A percentile compares a stretch with the other conserved stretches of the same genome.
These are phyloP conservation scores for Endoconidiophora laricicola DNA, from an alignment of 2,329 filamentous ascomycete species.

Conservation along the genomic window DNA sequence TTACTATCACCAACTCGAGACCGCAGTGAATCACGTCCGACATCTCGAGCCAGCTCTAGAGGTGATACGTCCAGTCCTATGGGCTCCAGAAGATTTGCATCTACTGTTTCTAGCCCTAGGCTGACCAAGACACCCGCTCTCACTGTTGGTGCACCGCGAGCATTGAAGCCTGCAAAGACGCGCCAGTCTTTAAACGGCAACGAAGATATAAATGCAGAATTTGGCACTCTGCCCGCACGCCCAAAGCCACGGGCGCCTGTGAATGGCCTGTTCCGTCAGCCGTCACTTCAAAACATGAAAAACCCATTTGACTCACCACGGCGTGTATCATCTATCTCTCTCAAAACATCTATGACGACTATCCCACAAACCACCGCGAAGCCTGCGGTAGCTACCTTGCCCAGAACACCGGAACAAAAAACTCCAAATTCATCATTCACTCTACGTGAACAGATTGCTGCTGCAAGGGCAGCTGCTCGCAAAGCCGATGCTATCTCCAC, in stretches of 20 bases:
- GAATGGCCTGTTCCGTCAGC: constrained; percentile 38
- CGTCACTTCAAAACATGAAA: constrained; percentile 29
- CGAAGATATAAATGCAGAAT: constrained; percentile 20
- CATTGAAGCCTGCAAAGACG: constrained; percentile 22
- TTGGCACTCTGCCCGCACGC: constrained; percentile 30
- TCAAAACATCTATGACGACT: constrained; percentile 8
- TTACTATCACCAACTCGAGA: constrained; percentile 17
- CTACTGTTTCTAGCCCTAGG: constrained; percentile 24
- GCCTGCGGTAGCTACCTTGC: constrained; percentile 2
- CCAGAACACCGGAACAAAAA: constrained; percentile 10
- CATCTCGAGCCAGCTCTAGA: constrained; percentile 7
- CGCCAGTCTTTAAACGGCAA: constrained; percentile 3
- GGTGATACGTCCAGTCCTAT: constrained; percentile 30
- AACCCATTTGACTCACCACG: constrained; percentile 15
- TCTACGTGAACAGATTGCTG: constrained; percentile 79
- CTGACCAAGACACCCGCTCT: constrained; percentile 31
- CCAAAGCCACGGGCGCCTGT: constrained; percentile 36
- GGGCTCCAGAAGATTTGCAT: constrained; percentile 17
- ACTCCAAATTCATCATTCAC: constrained; percentile 56
- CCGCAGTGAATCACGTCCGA: constrained; percentile 16
- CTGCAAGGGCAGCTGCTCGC: constrained; percentile 68
- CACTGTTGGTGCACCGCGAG: constrained; percentile 28
- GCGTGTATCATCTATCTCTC: constrained; percentile 10
- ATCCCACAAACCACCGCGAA: neutral
- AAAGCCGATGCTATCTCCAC: constrained; percentile 22